Percentiles rank a stretch among this genome's conserved stretches.
Conservation (phyloP, 768 basidiomycete species). For the Calocybe gangraenosa region DNA sequence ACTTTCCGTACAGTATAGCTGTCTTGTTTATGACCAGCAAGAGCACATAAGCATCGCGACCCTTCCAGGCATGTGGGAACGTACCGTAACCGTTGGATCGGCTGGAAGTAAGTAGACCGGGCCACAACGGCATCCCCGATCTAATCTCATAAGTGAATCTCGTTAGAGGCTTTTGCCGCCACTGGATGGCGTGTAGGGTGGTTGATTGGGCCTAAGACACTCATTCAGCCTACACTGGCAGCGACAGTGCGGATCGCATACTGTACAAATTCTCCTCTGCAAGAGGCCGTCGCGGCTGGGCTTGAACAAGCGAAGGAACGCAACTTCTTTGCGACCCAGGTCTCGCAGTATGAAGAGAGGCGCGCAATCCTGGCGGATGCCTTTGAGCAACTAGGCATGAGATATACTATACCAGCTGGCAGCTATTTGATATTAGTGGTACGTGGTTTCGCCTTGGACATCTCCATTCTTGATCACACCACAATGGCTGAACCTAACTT, state of each 20-base stretch:
- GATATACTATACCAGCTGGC: constrained; percentile 86
- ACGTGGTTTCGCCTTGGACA: constrained; percentile 16
- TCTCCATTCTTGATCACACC: not conserved
- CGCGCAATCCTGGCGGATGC: constrained; percentile 65
- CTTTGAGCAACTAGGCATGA: constrained; percentile 81
- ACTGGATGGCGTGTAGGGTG: constrained; percentile 98
- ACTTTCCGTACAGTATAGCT: constrained; percentile 68
- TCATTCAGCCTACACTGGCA: constrained; percentile 86
- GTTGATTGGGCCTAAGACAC: constrained; percentile 82
- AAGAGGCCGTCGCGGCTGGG: constrained; percentile 90
- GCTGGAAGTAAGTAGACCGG: constrained; percentile 72
- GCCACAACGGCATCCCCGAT: not conserved
- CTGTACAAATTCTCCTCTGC: constrained; percentile 90
- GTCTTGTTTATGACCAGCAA: constrained; percentile 81
- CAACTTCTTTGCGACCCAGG: constrained; percentile 75
- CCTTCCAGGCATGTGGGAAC: constrained; percentile 97
- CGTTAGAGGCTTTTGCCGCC: constrained; percentile 86
- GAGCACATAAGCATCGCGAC: constrained; percentile 91
- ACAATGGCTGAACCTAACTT: not conserved
- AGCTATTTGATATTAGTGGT: constrained; percentile 88
- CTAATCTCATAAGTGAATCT: not conserved
- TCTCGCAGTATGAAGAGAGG: constrained; percentile 75
- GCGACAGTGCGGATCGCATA: constrained; percentile 94
- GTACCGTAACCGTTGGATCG: constrained; percentile 92
- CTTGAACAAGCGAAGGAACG: constrained; percentile 73